Evolutionary conservation across 805 yeast species (phyloP).

Genomic region (Yamadazyma paraphyllophila): DNA sequence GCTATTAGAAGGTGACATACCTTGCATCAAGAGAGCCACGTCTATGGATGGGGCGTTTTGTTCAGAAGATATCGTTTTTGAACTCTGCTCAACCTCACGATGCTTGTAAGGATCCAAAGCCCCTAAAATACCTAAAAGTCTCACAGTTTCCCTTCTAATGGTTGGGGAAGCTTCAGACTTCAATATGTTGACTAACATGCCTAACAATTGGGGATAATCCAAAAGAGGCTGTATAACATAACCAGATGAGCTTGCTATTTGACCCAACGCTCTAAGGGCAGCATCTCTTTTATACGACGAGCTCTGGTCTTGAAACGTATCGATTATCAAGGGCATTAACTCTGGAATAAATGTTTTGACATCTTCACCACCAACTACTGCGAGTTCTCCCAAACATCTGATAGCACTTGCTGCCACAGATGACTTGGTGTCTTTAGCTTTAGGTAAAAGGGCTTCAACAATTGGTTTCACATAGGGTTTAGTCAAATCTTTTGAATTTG

Average conservation of each 20-base stretch:
- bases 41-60: conserved; percentile 90
- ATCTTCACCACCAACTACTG: conserved; percentile 86
- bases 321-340: conserved; percentile 84
- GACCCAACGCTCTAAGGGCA: conserved; percentile 84
- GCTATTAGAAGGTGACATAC: conserved; percentile 88
- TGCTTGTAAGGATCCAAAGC: conserved; percentile 96
- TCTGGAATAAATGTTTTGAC: conserved; percentile 68
- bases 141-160: conserved; percentile 83
- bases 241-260: conserved; percentile 85
- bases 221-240: conserved; percentile 91
- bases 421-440: conserved; percentile 67
- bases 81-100: conserved; percentile 79
- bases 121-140: conserved; percentile 88
- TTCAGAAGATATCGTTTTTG: conserved; percentile 56
- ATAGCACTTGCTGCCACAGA: conserved; percentile 86
- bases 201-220: conserved; percentile 86
- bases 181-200: conserved; percentile 75
- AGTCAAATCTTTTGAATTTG: conserved; percentile 77
- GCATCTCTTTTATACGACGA: conserved; percentile 87
- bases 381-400: conserved; percentile 82
- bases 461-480: conserved; percentile 90
- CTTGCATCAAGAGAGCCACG: conserved; percentile 85
- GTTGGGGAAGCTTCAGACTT: conserved; percentile 74
- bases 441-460: conserved; percentile 78
- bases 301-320: conserved; percentile 88